Percentiles rank a stretch among this genome's conserved stretches.
Evolutionary conservation across 23 red algal species (phyloP).

Genomic region (Gracilariopsis chorda): DNA sequence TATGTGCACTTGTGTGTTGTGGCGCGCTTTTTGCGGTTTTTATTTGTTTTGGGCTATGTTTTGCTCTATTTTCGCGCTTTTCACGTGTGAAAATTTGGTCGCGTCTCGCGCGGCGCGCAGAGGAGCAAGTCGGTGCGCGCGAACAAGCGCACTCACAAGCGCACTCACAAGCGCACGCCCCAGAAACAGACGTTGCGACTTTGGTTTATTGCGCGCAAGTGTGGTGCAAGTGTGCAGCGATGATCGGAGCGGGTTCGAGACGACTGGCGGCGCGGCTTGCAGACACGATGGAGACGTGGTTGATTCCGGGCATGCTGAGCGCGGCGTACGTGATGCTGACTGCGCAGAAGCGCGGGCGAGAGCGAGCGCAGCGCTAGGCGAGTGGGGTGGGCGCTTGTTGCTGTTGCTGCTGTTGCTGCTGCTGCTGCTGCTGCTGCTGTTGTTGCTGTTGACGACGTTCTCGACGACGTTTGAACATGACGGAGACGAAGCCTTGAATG

Average conservation of each 20-base stretch:
- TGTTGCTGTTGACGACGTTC: not conserved
- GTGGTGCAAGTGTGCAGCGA: not conserved
- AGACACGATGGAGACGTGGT: not conserved
- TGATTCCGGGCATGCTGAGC: not conserved
- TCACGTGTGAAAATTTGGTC: not conserved
- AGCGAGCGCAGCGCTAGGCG: not conserved
- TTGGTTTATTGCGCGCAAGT: not conserved
- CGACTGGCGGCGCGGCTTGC: not conserved
- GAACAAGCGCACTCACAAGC: not conserved
- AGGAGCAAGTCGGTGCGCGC: not conserved
- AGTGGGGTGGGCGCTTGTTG: not conserved
- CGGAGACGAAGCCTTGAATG: conserved; percentile 35
- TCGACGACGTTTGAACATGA: not conserved
- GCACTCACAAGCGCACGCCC: not conserved
- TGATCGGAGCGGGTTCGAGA: not conserved
- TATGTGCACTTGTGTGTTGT: no score
- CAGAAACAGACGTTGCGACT: not conserved
- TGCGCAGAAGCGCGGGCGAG: not conserved
- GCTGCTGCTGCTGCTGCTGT: not conserved
- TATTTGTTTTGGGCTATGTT: no score
- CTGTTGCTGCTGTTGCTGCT: not conserved
- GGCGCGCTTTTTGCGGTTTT: no score
- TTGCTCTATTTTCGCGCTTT: not conserved
- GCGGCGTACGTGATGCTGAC: conserved; percentile 14
- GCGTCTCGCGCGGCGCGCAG: not conserved